A percentile compares a stretch with the other conserved stretches of the same genome.
These are phyloP conservation scores for Talaromyces sp. DNA, from an alignment of 2,329 filamentous ascomycete species.

Conservation along the genomic window DNA sequence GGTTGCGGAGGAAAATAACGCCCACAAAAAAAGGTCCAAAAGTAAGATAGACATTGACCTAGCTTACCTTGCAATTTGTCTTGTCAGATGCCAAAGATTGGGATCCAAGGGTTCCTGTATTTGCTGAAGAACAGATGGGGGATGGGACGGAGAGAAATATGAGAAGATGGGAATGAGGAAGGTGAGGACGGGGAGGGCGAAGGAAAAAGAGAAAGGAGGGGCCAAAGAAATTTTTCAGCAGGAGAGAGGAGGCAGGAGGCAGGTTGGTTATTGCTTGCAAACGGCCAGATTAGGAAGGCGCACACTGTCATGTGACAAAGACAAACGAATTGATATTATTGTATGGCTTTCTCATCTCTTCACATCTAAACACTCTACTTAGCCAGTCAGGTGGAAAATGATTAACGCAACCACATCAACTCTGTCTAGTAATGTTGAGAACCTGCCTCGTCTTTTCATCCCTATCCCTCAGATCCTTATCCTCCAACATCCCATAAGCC, in stretches of 20 bases:
- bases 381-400: too few species aligned
- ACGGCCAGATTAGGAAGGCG: slow-evolving; percentile 12
- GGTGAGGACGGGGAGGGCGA: not conserved
- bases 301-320: slow-evolving; percentile 3
- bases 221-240: not conserved
- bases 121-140: not conserved
- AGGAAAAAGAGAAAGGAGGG: not conserved
- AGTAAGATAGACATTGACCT: not conserved
- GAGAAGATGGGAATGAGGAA: not conserved
- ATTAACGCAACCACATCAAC: not conserved
- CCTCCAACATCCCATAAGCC: slow-evolving; percentile 18
- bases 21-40: not conserved
- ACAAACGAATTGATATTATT: not conserved
- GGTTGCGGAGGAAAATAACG: not conserved
- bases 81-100: not conserved
- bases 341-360: not conserved
- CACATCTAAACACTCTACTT: not conserved
- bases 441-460: slow-evolving; percentile 20
- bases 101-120: not conserved
- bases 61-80: not conserved
- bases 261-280: not conserved
- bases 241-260: not conserved
- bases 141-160: not conserved
- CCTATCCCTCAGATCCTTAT: slow-evolving; percentile 17
- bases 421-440: slow-evolving; percentile 16